phyloP scores from a whole-genome alignment of 2,329 filamentous ascomycete species.

The Colletotrichum paranaense region DNA sequence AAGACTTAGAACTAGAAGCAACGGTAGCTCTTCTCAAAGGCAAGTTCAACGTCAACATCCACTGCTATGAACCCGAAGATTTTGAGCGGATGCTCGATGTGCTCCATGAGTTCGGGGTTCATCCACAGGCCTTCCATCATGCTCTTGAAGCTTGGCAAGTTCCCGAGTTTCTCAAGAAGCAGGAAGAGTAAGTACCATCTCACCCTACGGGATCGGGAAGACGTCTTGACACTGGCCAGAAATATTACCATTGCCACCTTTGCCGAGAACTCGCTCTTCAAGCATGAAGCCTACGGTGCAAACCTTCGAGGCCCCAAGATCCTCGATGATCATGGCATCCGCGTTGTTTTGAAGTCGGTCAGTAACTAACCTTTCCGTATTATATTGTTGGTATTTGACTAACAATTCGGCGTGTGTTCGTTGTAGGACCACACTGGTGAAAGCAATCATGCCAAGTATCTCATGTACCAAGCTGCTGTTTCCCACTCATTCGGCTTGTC shows the following conservation, averaged over 20 bases:
- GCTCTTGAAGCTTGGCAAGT: slow-evolving; percentile 53
- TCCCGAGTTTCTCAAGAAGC: slow-evolving; percentile 49
- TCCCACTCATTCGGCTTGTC: slow-evolving; percentile 52
- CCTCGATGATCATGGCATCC: slow-evolving; percentile 50
- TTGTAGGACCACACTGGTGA: slow-evolving; percentile 46
- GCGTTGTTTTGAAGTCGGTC: slow-evolving; percentile 54
- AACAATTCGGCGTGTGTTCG: not conserved
- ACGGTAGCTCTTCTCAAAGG: slow-evolving; percentile 53
- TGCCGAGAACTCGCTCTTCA: slow-evolving; percentile 53
- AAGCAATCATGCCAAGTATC: slow-evolving; percentile 52
- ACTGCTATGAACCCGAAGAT: slow-evolving; percentile 57
- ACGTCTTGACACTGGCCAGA: not conserved
- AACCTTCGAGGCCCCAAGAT: slow-evolving; percentile 53
- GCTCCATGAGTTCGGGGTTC: slow-evolving; percentile 54
- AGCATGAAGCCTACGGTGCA: slow-evolving; percentile 52
- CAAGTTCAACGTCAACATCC: slow-evolving; percentile 53
- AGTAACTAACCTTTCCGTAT: not conserved
- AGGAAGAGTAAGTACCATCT: slow-evolving; percentile 39
- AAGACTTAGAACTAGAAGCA: slow-evolving; percentile 52
- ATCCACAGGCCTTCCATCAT: slow-evolving; percentile 54
- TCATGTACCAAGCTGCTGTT: slow-evolving; percentile 52
- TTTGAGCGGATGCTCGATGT: slow-evolving; percentile 54
- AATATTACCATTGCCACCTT: slow-evolving; percentile 57
- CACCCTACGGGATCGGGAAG: too few relatives aligned
- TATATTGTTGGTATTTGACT: not conserved